These are phyloP conservation scores for Penicillium roqueforti DNA, from an alignment of 495 filamentous ascomycete species.

Conservation along the genomic window DNA sequence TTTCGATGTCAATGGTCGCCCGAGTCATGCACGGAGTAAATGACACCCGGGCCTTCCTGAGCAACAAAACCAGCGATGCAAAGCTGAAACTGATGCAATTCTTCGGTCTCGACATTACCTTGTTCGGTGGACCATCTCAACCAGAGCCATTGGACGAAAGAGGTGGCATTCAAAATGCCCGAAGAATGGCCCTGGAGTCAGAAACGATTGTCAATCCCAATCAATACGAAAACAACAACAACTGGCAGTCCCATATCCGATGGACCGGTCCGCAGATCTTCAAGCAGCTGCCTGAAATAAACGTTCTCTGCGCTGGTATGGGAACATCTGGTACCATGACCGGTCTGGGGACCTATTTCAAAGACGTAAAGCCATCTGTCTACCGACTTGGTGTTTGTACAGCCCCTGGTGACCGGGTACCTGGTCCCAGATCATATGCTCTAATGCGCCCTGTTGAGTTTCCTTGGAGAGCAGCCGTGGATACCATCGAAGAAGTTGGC, in stretches of 20 bases:
- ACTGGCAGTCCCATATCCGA: slow-evolving; percentile 55
- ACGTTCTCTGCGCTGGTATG: slow-evolving; percentile 54
- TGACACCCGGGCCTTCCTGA: slow-evolving; percentile 53
- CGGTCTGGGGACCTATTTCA: slow-evolving; percentile 52
- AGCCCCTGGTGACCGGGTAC: slow-evolving; percentile 51
- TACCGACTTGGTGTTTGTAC: slow-evolving; percentile 52
- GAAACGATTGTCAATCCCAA: slow-evolving; percentile 49
- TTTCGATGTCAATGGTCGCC: slow-evolving; percentile 55
- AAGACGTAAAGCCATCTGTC: slow-evolving; percentile 49
- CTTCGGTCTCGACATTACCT: slow-evolving; percentile 53
- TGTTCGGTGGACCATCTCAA: slow-evolving; percentile 56
- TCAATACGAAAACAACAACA: slow-evolving; percentile 58
- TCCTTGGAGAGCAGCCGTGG: slow-evolving; percentile 53
- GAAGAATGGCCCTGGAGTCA: slow-evolving; percentile 35
- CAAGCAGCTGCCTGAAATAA: slow-evolving; percentile 54
- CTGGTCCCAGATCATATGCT: slow-evolving; percentile 52
- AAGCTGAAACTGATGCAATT: slow-evolving; percentile 54
- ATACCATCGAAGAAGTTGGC: slow-evolving; percentile 50
- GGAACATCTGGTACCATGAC: slow-evolving; percentile 55
- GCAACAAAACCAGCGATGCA: slow-evolving; percentile 55
- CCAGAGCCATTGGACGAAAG: slow-evolving; percentile 52
- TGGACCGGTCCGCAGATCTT: slow-evolving; percentile 60
- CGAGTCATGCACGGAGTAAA: slow-evolving; percentile 50
- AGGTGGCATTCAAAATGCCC: slow-evolving; percentile 49
- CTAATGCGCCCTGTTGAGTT: slow-evolving; percentile 51